A percentile compares a stretch with the other conserved stretches of the same genome.
These are phyloP conservation scores for Babesia bovis DNA, from an alignment of 169 alveolate species.

Conservation along the genomic window DNA sequence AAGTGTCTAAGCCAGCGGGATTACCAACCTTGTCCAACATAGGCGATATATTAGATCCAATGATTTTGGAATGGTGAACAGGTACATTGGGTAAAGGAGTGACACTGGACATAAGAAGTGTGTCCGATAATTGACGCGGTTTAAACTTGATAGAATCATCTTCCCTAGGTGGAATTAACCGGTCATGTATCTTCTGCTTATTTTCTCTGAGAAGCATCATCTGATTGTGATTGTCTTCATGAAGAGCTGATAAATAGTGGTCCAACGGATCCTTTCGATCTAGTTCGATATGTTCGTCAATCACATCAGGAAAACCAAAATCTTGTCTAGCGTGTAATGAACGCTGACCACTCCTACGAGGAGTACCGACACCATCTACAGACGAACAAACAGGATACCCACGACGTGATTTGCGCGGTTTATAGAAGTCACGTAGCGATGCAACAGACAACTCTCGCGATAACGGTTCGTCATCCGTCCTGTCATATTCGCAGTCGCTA, in stretches of 20 bases:
- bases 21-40: background rate
- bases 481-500: background rate
- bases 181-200: slow-evolving; percentile 24
- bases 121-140: slow-evolving; percentile 9
- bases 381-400: background rate
- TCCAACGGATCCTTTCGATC: slow-evolving; percentile 24
- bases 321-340: background rate
- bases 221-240: slow-evolving; percentile 15
- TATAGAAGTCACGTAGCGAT: slow-evolving; percentile 2
- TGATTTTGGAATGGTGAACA: slow-evolving; percentile 1
- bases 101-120: background rate
- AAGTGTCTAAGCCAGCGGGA: background rate
- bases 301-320: slow-evolving; percentile 12
- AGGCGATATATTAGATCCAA: background rate
- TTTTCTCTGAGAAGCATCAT: background rate
- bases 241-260: slow-evolving; percentile 18
- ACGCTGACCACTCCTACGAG: background rate
- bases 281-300: slow-evolving; percentile 2
- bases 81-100: slow-evolving; percentile 16
- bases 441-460: slow-evolving; percentile 9
- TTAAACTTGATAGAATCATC: background rate
- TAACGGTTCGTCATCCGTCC: background rate
- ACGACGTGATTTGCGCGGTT: background rate
- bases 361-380: background rate
- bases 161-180: background rate